Percentiles rank a stretch among this genome's conserved stretches.
These are phyloP conservation scores for Aspergillus nidulans DNA, from an alignment of 495 filamentous ascomycete genomes.

Conservation along the genomic window DNA sequence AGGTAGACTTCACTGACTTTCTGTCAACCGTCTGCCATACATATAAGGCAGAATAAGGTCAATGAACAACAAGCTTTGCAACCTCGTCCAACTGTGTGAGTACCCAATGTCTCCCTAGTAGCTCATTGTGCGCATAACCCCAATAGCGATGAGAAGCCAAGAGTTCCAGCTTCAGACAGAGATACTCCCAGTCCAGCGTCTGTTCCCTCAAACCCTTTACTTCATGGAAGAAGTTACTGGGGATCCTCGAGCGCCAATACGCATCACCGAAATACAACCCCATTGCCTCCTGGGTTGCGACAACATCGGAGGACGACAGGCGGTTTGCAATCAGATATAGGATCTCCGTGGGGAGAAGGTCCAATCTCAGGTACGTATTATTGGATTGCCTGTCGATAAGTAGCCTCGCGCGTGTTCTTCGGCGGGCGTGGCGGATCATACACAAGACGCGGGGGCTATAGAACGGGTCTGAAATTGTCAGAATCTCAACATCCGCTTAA, in stretches of 20 bases:
- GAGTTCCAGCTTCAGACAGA: neutral
- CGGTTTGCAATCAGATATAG: conserved; percentile 1
- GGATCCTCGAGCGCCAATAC: conserved; percentile 9
- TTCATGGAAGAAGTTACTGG: neutral
- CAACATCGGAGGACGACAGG: neutral
- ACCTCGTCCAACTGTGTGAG: neutral
- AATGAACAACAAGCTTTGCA: neutral
- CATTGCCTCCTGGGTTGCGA: neutral
- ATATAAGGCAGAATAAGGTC: too few species aligned
- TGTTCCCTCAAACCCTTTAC: neutral
- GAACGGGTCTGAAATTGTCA: neutral
- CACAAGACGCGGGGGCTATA: neutral
- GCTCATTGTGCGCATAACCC: neutral
- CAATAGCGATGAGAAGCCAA: neutral
- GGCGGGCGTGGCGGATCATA: neutral
- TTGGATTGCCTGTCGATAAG: neutral
- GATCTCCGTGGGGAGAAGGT: neutral
- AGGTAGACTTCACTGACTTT: too few species aligned
- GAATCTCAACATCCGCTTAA: neutral
- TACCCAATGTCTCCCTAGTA: neutral
- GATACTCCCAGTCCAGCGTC: conserved; percentile 5
- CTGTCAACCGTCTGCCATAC: too few species aligned
- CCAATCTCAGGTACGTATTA: neutral
- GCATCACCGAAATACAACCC: conserved; percentile 6
- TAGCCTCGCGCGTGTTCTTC: neutral